These are phyloP conservation scores for Neobulgaria alba DNA, from an alignment of 2,329 filamentous ascomycete species.

Conservation along the genomic window DNA sequence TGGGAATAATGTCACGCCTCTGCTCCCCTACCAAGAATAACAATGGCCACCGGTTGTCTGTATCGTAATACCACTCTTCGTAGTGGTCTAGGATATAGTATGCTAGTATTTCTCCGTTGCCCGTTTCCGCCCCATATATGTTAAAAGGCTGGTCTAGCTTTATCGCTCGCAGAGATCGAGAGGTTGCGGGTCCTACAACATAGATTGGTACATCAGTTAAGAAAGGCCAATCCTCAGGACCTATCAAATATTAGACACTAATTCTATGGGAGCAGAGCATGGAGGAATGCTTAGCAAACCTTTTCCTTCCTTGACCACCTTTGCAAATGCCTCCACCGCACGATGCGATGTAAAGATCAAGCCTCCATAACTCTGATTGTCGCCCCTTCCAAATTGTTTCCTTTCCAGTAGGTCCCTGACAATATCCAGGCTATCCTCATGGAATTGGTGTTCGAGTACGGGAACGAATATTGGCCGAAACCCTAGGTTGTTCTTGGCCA, in stretches of 20 bases:
- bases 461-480: slow-evolving; percentile 67
- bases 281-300: slow-evolving; percentile 12
- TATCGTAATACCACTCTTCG: slow-evolving; percentile 39
- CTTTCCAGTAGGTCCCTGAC: slow-evolving; percentile 43
- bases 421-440: slow-evolving; percentile 46
- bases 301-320: slow-evolving; percentile 44
- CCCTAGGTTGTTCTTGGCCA: slow-evolving; percentile 31
- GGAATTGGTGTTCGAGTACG: slow-evolving; percentile 64
- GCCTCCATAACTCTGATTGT: slow-evolving; percentile 53
- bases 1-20: slow-evolving; percentile 82
- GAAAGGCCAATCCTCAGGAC: slow-evolving; percentile 37
- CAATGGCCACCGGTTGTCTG: slow-evolving; percentile 47
- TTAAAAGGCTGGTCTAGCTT: slow-evolving; percentile 42
- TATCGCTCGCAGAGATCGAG: slow-evolving; percentile 58
- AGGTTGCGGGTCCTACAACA: slow-evolving; percentile 74
- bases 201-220: slow-evolving; percentile 56
- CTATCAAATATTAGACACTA: slow-evolving; percentile 9
- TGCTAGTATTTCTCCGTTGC: slow-evolving; percentile 75
- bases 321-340: slow-evolving; percentile 69
- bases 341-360: slow-evolving; percentile 78
- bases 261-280: background rate
- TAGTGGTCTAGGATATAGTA: slow-evolving; percentile 75
- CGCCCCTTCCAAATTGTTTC: slow-evolving; percentile 32
- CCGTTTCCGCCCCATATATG: slow-evolving; percentile 72
- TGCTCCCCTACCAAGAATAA: slow-evolving; percentile 89